Conservation (phyloP, 495 filamentous ascomycete genomes). For the Cryomyces antarcticus region DNA sequence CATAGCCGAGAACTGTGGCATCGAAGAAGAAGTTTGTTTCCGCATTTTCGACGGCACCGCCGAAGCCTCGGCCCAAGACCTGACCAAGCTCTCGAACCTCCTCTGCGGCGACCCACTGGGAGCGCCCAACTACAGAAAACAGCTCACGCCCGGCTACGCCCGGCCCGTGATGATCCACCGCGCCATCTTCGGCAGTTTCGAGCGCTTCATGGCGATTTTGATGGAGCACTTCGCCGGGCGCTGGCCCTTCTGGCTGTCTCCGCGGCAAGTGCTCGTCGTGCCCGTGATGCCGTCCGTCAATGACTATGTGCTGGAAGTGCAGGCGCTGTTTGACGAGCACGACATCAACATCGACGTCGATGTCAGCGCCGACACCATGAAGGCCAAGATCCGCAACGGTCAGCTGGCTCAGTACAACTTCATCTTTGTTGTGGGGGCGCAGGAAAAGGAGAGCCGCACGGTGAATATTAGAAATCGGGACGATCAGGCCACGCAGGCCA, state of each 20-base stretch:
- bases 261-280: slow-evolving; percentile 77
- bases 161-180: slow-evolving; percentile 95
- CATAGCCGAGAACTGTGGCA: no score
- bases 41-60: no score
- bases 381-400: slow-evolving; percentile 84
- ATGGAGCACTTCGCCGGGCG: slow-evolving; percentile 92
- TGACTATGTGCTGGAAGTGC: slow-evolving; percentile 75
- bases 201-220: slow-evolving; percentile 86
- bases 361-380: slow-evolving; percentile 73
- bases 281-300: slow-evolving; percentile 73
- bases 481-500: slow-evolving; percentile 60
- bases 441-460: slow-evolving; percentile 52
- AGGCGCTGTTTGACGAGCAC: slow-evolving; percentile 32
- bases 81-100: no score
- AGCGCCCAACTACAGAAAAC: slow-evolving; percentile 18
- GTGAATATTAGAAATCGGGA: slow-evolving; percentile 89
- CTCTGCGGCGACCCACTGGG: slow-evolving; percentile 5
- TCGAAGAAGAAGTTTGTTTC: no score
- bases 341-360: slow-evolving; percentile 73
- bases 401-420: slow-evolving; percentile 86
- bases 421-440: slow-evolving; percentile 72
- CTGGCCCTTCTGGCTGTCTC: slow-evolving; percentile 96
- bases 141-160: slow-evolving; percentile 47
- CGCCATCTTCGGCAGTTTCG: slow-evolving; percentile 81
- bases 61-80: no score